Conservation (phyloP, 2,329 filamentous ascomycete species). For the Botrytis sinoallii region DNA sequence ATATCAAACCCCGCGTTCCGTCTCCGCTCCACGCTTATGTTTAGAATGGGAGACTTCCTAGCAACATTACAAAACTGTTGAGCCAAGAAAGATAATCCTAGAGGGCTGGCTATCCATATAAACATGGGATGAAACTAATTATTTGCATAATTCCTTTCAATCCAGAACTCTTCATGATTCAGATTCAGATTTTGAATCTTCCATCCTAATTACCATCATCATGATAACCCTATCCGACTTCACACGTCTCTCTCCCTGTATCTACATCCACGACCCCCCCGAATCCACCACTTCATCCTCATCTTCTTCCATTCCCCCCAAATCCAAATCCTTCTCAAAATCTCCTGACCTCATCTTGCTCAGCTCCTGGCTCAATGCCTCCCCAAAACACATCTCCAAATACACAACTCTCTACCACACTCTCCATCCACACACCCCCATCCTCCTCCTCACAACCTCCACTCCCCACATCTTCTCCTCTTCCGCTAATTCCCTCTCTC, state of each 20-base stretch:
- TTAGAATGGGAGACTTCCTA: neutral
- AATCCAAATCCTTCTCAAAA: neutral
- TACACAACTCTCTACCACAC: constrained; percentile 45
- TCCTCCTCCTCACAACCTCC: constrained; percentile 50
- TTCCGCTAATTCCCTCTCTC: neutral
- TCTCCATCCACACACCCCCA: constrained; percentile 43
- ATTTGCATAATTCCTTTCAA: neutral
- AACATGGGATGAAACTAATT: rapidly evolving
- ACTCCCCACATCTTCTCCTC: constrained; percentile 35
- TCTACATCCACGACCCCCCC: constrained; percentile 37
- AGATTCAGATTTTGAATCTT: neutral
- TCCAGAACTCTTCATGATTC: neutral
- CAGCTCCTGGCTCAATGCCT: constrained; percentile 49
- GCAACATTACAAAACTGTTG: neutral
- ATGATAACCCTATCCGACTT: neutral
- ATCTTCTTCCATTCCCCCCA: neutral
- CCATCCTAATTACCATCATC: neutral
- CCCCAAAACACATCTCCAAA: constrained; percentile 44
- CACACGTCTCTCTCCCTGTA: neutral
- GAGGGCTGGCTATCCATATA: neutral
- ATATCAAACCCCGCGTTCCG: neutral
- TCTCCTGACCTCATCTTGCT: constrained; percentile 44
- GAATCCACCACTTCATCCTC: constrained; percentile 40
- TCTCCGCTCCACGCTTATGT: neutral
- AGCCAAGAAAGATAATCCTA: neutral